These are phyloP conservation scores for Quercus lobata DNA, from an alignment of 331 rosid genomes.

Conservation along the genomic window DNA sequence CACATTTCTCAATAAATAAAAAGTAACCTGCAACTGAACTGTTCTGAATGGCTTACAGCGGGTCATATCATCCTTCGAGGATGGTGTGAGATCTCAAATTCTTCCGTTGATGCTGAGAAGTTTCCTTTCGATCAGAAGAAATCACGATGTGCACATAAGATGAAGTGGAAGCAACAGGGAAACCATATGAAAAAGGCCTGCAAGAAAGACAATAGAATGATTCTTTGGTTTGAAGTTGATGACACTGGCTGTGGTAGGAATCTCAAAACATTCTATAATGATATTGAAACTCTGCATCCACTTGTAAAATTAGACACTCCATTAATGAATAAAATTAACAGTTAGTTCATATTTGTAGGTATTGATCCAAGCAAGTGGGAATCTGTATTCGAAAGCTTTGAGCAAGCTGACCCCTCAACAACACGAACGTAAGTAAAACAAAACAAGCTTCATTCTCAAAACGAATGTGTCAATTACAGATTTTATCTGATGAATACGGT, in stretches of 20 bases:
- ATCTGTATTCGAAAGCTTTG: constrained; percentile 97
- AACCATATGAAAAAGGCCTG: constrained; percentile 42
- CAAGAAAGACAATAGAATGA: constrained; percentile 59
- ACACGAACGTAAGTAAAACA: constrained; percentile 76
- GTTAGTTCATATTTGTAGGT: constrained; percentile 34
- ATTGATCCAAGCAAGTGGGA: constrained; percentile 98
- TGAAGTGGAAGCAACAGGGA: constrained; percentile 61
- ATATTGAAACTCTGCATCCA: not conserved
- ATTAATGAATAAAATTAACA: not conserved
- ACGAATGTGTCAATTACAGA: not conserved
- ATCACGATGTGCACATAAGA: constrained; percentile 43
- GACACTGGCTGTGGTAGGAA: constrained; percentile 94
- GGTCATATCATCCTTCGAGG: constrained; percentile 95
- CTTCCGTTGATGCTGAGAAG: constrained; percentile 34
- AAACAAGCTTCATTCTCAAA: not conserved
- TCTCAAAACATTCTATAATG: constrained; percentile 15
- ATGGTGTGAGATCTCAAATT: constrained; percentile 60
- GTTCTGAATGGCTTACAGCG: constrained; percentile 55
- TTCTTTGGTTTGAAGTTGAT: constrained; percentile 94
- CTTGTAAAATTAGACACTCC: not conserved
- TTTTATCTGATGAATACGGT: not conserved
- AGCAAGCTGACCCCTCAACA: constrained; percentile 99
- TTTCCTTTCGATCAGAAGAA: constrained; percentile 53
- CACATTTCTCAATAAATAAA: constrained; percentile 4
- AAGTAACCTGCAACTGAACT: not conserved